Evolutionary conservation across 768 basidiomycete genomes (phyloP).

Genomic region (Coprinopsis strossmayeri): DNA sequence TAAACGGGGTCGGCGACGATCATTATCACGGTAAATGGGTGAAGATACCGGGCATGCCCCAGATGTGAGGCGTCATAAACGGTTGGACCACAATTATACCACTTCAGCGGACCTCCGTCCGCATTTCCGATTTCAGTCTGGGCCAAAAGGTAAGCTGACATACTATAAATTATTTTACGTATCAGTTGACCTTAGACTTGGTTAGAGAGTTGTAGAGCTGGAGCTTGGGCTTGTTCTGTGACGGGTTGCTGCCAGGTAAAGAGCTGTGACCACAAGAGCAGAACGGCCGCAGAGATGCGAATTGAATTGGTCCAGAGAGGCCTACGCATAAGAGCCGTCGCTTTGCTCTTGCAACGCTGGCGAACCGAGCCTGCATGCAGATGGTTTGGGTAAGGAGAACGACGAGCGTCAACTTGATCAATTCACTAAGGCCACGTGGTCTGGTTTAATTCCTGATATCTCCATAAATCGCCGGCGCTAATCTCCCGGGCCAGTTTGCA

Average conservation of each 20-base stretch:
- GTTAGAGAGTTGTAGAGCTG: constrained; percentile 82
- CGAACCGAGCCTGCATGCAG: background rate
- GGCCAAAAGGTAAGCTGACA: constrained; percentile 11
- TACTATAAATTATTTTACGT: background rate
- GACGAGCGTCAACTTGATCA: no score
- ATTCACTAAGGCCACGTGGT: no score
- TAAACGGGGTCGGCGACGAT: constrained; percentile 7
- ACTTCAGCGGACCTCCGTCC: constrained; percentile 74
- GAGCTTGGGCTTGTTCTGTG: no score
- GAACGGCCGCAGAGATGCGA: no score
- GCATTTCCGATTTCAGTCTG: constrained; percentile 75
- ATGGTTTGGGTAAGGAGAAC: no score
- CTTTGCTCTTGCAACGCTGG: background rate
- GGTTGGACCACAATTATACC: constrained; percentile 99
- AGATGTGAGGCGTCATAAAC: constrained; percentile 98
- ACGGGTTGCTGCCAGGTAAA: no score
- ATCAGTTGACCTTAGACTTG: constrained; percentile 63
- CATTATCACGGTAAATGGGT: background rate
- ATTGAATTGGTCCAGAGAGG: no score
- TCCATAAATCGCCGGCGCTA: no score
- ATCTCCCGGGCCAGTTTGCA: no score
- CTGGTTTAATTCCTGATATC: no score
- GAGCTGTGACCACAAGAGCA: no score
- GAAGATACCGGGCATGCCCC: constrained; percentile 89
- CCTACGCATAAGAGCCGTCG: no score